Conservation (phyloP, 345 rosid species). For the Xanthoceras sorbifolium region DNA sequence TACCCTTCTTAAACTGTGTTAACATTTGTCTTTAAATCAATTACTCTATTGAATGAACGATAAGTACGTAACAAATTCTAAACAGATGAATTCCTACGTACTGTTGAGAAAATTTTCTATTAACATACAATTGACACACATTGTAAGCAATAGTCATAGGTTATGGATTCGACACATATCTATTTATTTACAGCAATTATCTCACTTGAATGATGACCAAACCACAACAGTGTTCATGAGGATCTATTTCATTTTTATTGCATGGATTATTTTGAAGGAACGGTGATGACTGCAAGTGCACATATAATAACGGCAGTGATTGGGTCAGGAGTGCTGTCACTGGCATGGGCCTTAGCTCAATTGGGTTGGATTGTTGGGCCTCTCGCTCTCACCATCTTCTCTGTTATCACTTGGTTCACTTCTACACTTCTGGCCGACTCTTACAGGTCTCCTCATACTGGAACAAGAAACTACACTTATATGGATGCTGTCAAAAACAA, state of each 20-base stretch:
- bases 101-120: too few relatives aligned
- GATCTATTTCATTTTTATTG: too few relatives aligned
- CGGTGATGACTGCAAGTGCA: conserved; percentile 50
- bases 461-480: conserved; percentile 43
- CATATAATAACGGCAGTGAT: conserved; percentile 65
- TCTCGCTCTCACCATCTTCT: conserved; percentile 51
- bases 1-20: background rate
- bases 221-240: too few relatives aligned
- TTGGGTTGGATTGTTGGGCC: conserved; percentile 67
- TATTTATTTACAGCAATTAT: too few relatives aligned
- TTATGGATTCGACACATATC: too few relatives aligned
- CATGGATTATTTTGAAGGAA: conserved; percentile 36
- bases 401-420: conserved; percentile 69
- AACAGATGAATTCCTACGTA: too few relatives aligned
- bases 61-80: too few relatives aligned
- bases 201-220: too few relatives aligned
- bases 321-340: conserved; percentile 59
- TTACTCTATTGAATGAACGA: too few relatives aligned
- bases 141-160: too few relatives aligned
- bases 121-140: too few relatives aligned
- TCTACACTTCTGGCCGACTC: conserved; percentile 75
- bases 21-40: too few relatives aligned
- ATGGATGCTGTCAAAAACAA: conserved; percentile 16
- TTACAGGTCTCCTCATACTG: conserved; percentile 33
- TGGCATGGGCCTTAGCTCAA: conserved; percentile 65